phyloP scores from a whole-genome alignment of 306 rosid genomes.

The Mucuna pruriens region DNA sequence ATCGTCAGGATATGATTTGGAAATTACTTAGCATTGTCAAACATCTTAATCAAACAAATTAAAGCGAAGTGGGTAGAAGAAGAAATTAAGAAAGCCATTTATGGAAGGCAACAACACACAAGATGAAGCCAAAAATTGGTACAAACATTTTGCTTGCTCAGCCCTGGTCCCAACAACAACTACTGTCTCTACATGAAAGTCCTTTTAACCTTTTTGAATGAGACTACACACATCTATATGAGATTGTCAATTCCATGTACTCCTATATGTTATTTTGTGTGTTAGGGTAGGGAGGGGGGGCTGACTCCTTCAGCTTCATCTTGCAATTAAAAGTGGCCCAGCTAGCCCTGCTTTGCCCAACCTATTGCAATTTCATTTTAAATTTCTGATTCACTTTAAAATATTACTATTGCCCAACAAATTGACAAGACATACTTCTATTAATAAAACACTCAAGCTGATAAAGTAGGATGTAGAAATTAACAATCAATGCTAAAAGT shows the following conservation, averaged over 20 bases:
- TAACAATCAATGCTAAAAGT: not conserved
- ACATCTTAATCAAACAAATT: slow-evolving; percentile 24
- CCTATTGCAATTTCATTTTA: not conserved
- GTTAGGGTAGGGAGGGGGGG: not conserved
- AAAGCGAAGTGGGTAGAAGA: slow-evolving; percentile 15
- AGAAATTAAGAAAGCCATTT: slow-evolving; percentile 28
- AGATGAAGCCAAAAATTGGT: slow-evolving; percentile 43
- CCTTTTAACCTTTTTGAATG: slow-evolving; percentile 15
- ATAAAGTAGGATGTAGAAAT: not conserved
- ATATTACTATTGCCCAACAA: not conserved
- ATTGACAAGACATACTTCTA: not conserved
- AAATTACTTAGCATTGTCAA: slow-evolving; percentile 25
- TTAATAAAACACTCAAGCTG: not conserved
- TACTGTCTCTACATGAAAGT: slow-evolving; percentile 20
- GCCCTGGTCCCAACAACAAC: slow-evolving; percentile 51
- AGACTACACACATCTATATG: slow-evolving; percentile 38
- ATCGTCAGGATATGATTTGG: not conserved
- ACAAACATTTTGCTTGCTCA: slow-evolving; percentile 25
- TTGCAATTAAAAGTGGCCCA: slow-evolving; percentile 31
- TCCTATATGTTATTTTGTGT: not conserved
- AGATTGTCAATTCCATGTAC: slow-evolving; percentile 37
- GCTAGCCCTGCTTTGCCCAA: slow-evolving; percentile 20
- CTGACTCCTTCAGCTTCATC: not conserved
- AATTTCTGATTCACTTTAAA: not conserved
- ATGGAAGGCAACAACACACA: slow-evolving; percentile 35